phyloP scores from a whole-genome alignment of 179 eudicot genomes.

The Silene coronaria region DNA sequence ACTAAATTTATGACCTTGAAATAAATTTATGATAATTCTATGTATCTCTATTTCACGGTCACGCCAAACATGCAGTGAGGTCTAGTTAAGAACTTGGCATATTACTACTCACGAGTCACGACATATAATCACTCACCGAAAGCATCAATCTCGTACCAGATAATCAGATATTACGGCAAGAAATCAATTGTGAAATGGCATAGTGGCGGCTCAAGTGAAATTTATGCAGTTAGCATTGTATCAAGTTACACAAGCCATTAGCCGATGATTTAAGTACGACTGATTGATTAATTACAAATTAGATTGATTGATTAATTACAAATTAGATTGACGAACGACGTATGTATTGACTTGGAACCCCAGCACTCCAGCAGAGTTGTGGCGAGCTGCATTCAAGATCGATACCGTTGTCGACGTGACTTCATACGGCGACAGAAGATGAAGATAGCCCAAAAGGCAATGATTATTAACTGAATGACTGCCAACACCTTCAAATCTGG shows the following conservation, averaged over 20 bases:
- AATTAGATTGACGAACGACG: not conserved
- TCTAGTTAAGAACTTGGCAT: too few relatives aligned
- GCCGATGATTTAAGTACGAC: not conserved
- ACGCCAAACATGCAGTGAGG: too few relatives aligned
- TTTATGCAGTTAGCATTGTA: not conserved
- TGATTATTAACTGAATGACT: constrained; percentile 46
- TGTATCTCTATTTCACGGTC: too few relatives aligned
- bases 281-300: not conserved
- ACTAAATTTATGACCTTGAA: too few relatives aligned
- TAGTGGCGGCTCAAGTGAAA: not conserved
- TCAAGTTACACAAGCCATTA: not conserved
- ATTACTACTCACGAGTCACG: too few relatives aligned
- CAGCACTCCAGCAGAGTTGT: not conserved
- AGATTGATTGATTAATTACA: too few relatives aligned
- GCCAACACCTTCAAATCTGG: constrained; percentile 62
- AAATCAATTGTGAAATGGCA: not conserved
- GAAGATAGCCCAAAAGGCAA: constrained; percentile 35
- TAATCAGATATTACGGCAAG: too few relatives aligned
- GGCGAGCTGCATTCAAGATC: not conserved
- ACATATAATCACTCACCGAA: too few relatives aligned
- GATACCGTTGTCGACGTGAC: constrained; percentile 34
- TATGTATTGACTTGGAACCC: too few relatives aligned
- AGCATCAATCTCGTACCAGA: too few relatives aligned
- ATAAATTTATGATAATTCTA: too few relatives aligned
- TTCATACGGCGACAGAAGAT: constrained; percentile 36